Percentiles rank a stretch among this genome's conserved stretches.
phyloP scores from a whole-genome alignment of 345 rosid genomes.

The Excoecaria agallocha region DNA sequence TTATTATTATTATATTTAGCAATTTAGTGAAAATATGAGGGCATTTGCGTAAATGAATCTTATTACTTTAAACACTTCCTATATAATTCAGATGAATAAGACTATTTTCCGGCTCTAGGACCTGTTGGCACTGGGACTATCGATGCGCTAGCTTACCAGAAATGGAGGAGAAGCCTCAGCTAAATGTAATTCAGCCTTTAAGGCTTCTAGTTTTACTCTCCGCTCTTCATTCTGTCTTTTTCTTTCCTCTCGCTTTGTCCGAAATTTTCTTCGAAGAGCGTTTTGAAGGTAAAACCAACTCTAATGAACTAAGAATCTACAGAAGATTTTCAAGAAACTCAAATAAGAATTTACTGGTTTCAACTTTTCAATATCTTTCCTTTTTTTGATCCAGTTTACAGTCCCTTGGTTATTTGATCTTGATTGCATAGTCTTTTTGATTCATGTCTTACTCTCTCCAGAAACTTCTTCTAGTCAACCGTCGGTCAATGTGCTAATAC shows the following conservation, averaged over 20 bases:
- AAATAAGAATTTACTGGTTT: not conserved
- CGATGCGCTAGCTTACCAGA: not conserved
- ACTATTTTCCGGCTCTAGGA: too few relatives aligned
- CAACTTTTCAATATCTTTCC: not conserved
- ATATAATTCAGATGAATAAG: too few relatives aligned
- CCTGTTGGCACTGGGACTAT: not conserved
- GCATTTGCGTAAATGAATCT: too few relatives aligned
- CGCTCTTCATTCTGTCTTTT: conserved; percentile 4
- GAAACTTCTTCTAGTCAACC: not conserved
- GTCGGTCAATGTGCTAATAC: not conserved
- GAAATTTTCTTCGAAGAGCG: conserved; percentile 12
- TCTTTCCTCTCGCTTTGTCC: conserved; percentile 3
- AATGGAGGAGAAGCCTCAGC: conserved; percentile 11
- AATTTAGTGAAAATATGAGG: too few relatives aligned
- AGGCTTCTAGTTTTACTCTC: not conserved
- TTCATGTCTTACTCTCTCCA: not conserved
- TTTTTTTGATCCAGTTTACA: not conserved
- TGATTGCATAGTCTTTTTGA: not conserved
- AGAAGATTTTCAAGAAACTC: not conserved
- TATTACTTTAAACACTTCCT: too few relatives aligned
- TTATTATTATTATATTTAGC: too few relatives aligned
- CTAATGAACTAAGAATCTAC: not conserved
- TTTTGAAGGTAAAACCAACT: conserved; percentile 5
- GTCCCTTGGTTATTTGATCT: not conserved
- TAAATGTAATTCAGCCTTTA: not conserved